phyloP scores from a whole-genome alignment of 306 rosid genomes.

The Castanopsis chinensis region DNA sequence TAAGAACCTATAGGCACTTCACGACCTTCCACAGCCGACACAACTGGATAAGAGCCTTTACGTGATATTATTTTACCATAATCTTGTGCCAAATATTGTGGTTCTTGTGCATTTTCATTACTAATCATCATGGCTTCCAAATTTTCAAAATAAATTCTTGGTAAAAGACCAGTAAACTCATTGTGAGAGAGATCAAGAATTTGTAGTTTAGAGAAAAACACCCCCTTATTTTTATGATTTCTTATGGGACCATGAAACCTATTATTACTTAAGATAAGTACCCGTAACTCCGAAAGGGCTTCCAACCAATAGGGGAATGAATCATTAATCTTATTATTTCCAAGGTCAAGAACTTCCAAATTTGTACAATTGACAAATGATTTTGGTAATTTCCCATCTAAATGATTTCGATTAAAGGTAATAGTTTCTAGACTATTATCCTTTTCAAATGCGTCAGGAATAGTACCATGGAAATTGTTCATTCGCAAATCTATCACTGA shows the following conservation, averaged over 20 bases:
- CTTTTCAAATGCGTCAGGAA: background rate
- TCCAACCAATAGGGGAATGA: constrained; percentile 37
- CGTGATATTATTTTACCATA: too few relatives aligned
- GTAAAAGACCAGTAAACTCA: background rate
- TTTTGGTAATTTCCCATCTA: background rate
- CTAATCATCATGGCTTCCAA: too few relatives aligned
- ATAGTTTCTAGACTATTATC: background rate
- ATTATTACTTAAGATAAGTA: constrained; percentile 33
- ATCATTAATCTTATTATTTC: constrained; percentile 30
- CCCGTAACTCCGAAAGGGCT: constrained; percentile 9
- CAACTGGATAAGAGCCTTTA: too few relatives aligned
- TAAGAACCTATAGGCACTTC: rapidly evolving
- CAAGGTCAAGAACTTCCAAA: constrained; percentile 34
- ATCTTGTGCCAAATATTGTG: rapidly evolving
- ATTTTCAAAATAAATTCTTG: too few relatives aligned
- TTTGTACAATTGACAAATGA: constrained; percentile 5
- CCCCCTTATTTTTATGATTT: background rate
- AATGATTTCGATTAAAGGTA: constrained; percentile 12
- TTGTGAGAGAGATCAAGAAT: constrained; percentile 41
- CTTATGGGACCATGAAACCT: constrained; percentile 32
- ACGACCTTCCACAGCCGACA: too few relatives aligned
- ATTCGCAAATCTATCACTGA: too few relatives aligned
- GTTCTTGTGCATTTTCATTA: too few relatives aligned
- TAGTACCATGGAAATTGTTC: background rate
- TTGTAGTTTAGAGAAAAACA: constrained; percentile 16